phyloP scores from a whole-genome alignment of 345 rosid genomes.

The Eucalyptus shirleyi region DNA sequence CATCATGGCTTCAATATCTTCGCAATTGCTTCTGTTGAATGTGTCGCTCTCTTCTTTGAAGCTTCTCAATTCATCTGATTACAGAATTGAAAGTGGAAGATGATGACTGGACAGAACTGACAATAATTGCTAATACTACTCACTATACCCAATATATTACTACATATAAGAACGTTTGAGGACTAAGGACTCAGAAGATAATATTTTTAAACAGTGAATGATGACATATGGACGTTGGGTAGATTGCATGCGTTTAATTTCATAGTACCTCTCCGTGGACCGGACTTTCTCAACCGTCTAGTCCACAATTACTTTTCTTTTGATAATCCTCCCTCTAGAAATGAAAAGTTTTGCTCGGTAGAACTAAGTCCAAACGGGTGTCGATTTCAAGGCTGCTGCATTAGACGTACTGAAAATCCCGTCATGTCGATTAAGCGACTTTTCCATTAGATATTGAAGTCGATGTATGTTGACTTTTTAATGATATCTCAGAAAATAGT shows the following conservation, averaged over 20 bases:
- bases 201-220: not conserved
- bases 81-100: not conserved
- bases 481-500: not conserved
- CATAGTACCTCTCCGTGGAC: not conserved
- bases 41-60: slow-evolving; percentile 9
- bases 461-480: not conserved
- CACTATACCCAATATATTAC: not conserved
- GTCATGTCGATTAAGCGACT: not conserved
- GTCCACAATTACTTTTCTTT: not conserved
- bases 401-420: not conserved
- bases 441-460: not conserved
- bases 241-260: not conserved
- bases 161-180: not conserved
- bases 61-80: slow-evolving; percentile 15
- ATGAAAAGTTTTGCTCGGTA: not conserved
- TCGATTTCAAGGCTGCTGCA: not conserved
- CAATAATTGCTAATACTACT: not conserved
- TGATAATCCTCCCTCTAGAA: not conserved
- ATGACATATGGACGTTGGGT: not conserved
- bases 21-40: not conserved
- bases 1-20: slow-evolving; percentile 10
- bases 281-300: not conserved
- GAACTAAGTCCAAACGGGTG: not conserved
- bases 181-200: not conserved
- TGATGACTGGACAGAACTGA: not conserved